Evolutionary conservation across 768 basidiomycete species (phyloP), one percentile per base, ranked within the genome.

Genomic region (Naganishia kalamii): DNA sequence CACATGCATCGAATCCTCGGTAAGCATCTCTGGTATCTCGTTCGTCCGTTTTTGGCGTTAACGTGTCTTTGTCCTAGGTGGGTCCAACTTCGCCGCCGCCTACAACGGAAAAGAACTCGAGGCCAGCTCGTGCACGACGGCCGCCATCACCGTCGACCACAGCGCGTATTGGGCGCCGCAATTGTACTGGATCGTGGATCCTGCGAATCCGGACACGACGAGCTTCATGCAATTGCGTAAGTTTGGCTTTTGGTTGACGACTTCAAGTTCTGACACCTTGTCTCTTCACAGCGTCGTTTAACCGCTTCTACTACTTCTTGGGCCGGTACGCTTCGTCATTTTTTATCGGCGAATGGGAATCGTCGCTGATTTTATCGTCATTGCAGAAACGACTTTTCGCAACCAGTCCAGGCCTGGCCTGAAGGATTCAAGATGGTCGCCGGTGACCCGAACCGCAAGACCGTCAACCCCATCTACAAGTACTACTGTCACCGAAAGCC

Each of bases 1-100:
- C 76, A 77, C 48, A 74, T 75, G 76, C 76, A 77, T 68, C 65
- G 72, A 65, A 67, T 77, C 51, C 54, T 76, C 52, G 65, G 66
- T 40, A 19, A 33, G 64, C n/a, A n/a, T n/a, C n/a, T n/a, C n/a
- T n/a, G n/a, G n/a, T n/a, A n/a, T n/a, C n/a, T 4, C 43, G 19
- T 8, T 44, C 43, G 43, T n/a, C 7, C 6, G 6, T n/a, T n/a
- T 44, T n/a, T n/a, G 6, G 11, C 43, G 10, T 17, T 40, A 40
- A 40, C 7, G 43, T n/a, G 11, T n/a, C 12, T n/a, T 6, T 10
- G 43, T 44, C 43, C 21, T 54, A 63, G 65, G 62, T 21, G 64
- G 64, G n/a, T 48, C 30, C 23, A 65, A 59, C 30, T 65, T 65
- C 41, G 44, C 52, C 19, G 44, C 51, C 32, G 43, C 51, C 8